Conservation (phyloP, 2,329 filamentous ascomycete species). For the Aspergillus phoenicis region DNA sequence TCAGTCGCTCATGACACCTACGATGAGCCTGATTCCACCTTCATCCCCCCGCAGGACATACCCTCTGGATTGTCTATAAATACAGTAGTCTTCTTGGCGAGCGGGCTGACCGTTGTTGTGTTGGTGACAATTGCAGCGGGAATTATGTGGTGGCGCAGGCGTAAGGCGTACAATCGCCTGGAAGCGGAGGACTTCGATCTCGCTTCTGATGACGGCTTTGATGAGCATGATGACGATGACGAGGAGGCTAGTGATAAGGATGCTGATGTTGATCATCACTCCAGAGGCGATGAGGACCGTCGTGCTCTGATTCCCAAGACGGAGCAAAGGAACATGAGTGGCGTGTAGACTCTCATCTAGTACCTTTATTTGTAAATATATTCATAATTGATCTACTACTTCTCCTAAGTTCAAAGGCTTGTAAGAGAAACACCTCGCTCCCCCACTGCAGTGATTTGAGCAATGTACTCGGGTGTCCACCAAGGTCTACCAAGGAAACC, state of each 20-base stretch:
- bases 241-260: background rate
- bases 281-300: background rate
- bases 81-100: background rate
- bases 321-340: background rate
- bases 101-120: background rate
- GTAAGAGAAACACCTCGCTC: too few species aligned
- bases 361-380: background rate
- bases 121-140: background rate
- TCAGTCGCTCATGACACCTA: background rate
- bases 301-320: background rate
- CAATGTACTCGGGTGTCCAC: too few species aligned
- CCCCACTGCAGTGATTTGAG: too few species aligned
- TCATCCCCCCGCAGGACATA: background rate
- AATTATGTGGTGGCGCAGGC: background rate
- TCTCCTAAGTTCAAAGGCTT: too few species aligned
- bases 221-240: background rate
- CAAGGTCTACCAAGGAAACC: too few species aligned
- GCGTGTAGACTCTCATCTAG: background rate
- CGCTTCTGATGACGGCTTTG: background rate
- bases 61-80: background rate
- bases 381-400: too few species aligned
- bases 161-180: background rate
- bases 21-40: background rate
- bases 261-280: background rate
- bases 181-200: slow-evolving; percentile 5